phyloP scores from a whole-genome alignment of 2,329 filamentous ascomycete genomes.

The Calonectria crousiana region DNA sequence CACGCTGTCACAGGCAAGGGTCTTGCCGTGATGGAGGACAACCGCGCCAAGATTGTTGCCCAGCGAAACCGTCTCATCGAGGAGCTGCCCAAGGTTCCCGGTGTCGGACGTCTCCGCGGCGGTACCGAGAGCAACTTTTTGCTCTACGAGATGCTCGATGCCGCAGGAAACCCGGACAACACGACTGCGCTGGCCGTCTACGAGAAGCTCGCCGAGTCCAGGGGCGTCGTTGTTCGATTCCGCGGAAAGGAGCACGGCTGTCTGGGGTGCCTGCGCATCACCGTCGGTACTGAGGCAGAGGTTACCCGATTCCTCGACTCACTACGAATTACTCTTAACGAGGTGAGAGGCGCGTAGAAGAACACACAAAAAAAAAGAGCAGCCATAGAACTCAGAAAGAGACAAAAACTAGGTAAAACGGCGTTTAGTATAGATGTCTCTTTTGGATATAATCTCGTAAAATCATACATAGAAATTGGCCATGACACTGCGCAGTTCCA shows the following conservation, averaged over 20 bases:
- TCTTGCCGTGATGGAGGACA: slow-evolving; percentile 77
- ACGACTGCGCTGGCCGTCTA: slow-evolving; percentile 83
- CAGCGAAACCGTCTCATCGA: slow-evolving; percentile 83
- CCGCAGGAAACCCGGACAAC: slow-evolving; percentile 81
- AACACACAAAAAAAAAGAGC: neutral
- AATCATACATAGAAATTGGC: slow-evolving; percentile 38
- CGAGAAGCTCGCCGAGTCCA: slow-evolving; percentile 83
- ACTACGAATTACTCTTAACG: slow-evolving; percentile 64
- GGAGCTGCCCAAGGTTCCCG: slow-evolving; percentile 80
- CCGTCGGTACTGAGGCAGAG: slow-evolving; percentile 90
- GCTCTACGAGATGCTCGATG: slow-evolving; percentile 87
- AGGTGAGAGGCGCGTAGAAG: slow-evolving; percentile 52
- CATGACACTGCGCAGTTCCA: slow-evolving; percentile 33
- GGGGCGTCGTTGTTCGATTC: slow-evolving; percentile 93
- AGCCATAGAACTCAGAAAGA: neutral
- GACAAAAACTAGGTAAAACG: slow-evolving; percentile 26
- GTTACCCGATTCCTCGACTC: slow-evolving; percentile 82
- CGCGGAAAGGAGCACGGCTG: slow-evolving; percentile 94
- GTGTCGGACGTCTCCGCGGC: slow-evolving; percentile 84
- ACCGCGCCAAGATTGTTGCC: slow-evolving; percentile 76
- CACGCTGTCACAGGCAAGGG: slow-evolving; percentile 77
- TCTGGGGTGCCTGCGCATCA: slow-evolving; percentile 88
- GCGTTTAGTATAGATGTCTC: slow-evolving; percentile 38
- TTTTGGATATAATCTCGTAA: slow-evolving; percentile 42
- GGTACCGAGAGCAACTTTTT: slow-evolving; percentile 89